Evolutionary conservation across 176 grass and related monocot genomes (phyloP).

Genomic region (Chloris gayana): DNA sequence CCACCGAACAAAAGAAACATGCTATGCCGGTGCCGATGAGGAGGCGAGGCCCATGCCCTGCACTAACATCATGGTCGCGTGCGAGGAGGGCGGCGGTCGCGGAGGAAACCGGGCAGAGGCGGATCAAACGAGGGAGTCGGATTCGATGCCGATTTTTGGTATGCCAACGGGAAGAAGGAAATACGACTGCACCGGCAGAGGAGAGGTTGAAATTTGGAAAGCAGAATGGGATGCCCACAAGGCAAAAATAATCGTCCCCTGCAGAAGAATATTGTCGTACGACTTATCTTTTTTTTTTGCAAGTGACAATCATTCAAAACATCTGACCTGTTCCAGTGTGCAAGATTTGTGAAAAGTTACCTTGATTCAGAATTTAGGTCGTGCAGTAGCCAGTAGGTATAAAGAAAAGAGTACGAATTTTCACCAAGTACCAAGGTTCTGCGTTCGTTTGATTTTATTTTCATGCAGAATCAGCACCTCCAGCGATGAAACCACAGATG

Average conservation of each 20-base stretch:
- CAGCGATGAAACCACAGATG: not conserved
- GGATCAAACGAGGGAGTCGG: too few relatives aligned
- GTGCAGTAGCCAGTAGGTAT: not conserved
- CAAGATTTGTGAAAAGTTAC: not conserved
- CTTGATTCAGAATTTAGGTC: constrained; percentile 9
- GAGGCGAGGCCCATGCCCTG: too few relatives aligned
- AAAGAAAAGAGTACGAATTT: not conserved
- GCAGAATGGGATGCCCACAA: too few relatives aligned
- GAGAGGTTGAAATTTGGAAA: too few relatives aligned
- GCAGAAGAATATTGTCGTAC: constrained; percentile 34
- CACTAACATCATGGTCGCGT: too few relatives aligned
- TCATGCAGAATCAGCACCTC: not conserved
- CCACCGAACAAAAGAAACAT: too few relatives aligned
- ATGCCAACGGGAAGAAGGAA: too few relatives aligned
- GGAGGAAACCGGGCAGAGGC: too few relatives aligned
- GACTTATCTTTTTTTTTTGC: constrained; percentile 23
- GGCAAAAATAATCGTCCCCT: not conserved
- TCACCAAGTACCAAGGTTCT: not conserved
- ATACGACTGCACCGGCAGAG: too few relatives aligned
- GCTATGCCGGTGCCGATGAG: too few relatives aligned
- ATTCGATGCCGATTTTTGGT: too few relatives aligned
- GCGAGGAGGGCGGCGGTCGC: too few relatives aligned
- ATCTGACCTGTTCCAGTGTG: constrained; percentile 18
- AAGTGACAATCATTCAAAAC: constrained; percentile 38
- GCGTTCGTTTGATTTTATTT: not conserved